Base-by-base conservation (phyloP, 2,329 filamentous ascomycete species). In the Diplodia mutila region DNA sequence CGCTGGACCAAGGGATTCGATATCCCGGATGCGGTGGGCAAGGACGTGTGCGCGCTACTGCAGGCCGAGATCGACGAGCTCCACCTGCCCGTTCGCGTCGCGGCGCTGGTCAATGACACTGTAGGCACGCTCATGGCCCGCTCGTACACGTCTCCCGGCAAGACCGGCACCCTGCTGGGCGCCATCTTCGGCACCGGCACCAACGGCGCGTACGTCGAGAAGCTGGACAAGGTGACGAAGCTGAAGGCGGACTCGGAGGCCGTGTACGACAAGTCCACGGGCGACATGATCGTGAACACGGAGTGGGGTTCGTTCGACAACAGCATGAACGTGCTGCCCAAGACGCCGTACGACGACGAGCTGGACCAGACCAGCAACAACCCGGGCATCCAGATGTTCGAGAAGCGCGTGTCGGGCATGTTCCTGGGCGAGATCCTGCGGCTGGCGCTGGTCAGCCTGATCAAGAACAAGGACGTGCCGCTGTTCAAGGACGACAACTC, bases 261-360 rank as follows among this genome's bases (percentile, higher is more conserved):
- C 39, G 89, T 90, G 4, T 95, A 91, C 73, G 93, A 97, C 79
- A 84, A 84, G 59, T 89, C 88, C 9, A 96, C 94, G 0, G 93
- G 94, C 64, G 89, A 96, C 73, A 99, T 99, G 95, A 93, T 99
- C 68, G 87, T 99, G 81, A 99, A 99, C 82, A 94, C 92, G 0
- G 95, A 99, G 82, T 99, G 95, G 95, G 95, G 95, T 70, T 97
- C 93, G 67, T 99, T 99, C 75, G 95, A 99, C 81, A 98, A 98
- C 81, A 87, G 91, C 73, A 88, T 98, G 71, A 92, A 90, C 72
- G 91, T 97, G 23, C 85, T 99, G 49, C 95, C 94, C 54, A 90
- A 89, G 74, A 98, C 94, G 0, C 83, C 87, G 0, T 98, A 93
- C 82, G 95, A 99, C 77, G 82, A 84, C 61, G 85, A 88, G 67